Evolutionary conservation across 1,284 basidiomycete species (phyloP).

Genomic region (Erythrobasidium hasegawianum): DNA sequence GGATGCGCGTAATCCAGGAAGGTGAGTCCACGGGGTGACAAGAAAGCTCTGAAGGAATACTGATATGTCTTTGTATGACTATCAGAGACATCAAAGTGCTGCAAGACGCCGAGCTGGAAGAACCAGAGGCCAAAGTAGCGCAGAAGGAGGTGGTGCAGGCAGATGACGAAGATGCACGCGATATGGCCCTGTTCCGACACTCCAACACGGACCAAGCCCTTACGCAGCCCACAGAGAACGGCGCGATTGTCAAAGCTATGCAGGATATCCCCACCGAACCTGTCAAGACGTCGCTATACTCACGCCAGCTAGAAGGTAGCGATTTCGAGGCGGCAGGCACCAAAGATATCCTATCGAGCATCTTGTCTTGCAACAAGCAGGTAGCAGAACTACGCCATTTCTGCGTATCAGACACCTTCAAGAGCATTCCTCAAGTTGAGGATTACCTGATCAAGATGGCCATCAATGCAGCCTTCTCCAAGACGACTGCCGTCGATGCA

Average conservation of each 20-base stretch:
- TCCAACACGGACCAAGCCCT: conserved; percentile 1
- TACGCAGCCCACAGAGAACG: conserved; percentile 2
- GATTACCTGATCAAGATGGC: conserved; percentile 22
- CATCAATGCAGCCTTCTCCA: conserved; percentile 21
- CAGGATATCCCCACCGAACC: not conserved
- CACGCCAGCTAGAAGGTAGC: not conserved
- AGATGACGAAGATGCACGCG: conserved; percentile 19
- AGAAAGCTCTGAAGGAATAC: too few relatives aligned
- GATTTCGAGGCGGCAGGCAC: conserved; percentile 6
- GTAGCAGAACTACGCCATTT: conserved; percentile 23
- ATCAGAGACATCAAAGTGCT: conserved; percentile 5
- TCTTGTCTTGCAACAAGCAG: not conserved
- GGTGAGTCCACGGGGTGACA: too few relatives aligned
- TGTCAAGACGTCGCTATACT: not conserved
- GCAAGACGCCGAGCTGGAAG: not conserved
- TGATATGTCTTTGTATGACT: not conserved
- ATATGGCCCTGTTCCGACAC: conserved; percentile 26
- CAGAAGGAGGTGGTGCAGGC: not conserved
- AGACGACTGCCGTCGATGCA: not conserved
- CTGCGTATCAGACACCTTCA: conserved; percentile 4
- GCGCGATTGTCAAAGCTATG: not conserved
- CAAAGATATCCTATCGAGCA: not conserved
- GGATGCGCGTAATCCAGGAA: conserved; percentile 24
- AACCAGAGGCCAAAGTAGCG: not conserved
- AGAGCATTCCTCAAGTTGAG: conserved; percentile 14